Evolutionary conservation across 805 yeast genomes (phyloP), one percentile per base, ranked within the genome.

Genomic region (Sugiyamaella valdiviana): DNA sequence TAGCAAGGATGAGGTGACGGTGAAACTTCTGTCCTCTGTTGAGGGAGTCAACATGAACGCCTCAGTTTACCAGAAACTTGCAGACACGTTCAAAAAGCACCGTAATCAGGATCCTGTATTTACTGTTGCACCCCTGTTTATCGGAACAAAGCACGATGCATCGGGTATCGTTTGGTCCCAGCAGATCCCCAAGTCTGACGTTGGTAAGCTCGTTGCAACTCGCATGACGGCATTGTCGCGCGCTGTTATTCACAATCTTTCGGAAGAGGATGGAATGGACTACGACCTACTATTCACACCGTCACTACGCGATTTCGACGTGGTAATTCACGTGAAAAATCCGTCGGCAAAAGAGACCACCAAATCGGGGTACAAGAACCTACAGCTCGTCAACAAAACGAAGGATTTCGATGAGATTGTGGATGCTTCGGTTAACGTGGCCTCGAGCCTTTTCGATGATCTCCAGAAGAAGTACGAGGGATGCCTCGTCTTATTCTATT

Each of bases 171-270:
- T 87, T 51, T 93, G 96, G 91, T 79, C 91, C 3, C 74, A 76
- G 54, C 75, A 74, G 42, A 62, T 72, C 20, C 80, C 79, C 19
- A 57, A 60, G 12, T 61, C 71, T 2, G 64, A 69, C 2, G 57
- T 59, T 29, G 70, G 78, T 1, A 70, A 85, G 48, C 90, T 96
- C 6, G 82, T 90, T 49, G 89, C 95, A 3, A 76, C 90, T 10
- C 80, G 99, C 67, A 69, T 91, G 52, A 91, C 98, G 0, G 90
- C 95, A 0, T 74, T 93, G 51, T 78, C 96, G 1, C 78, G 87
- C 54, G 90, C 84, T 23, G 90, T 91, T 0, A 66, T 78, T 37
- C 73, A 75, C 16, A 26, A n/a, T n/a, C 62, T 84, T 48, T 64
- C 82, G 2, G 58, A 64, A 7, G 24, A 48, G 9, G 43, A 42